Evolutionary conservation across 1,139 yeast genomes (phyloP).

Genomic region (Zygosaccharomyces sapae): DNA sequence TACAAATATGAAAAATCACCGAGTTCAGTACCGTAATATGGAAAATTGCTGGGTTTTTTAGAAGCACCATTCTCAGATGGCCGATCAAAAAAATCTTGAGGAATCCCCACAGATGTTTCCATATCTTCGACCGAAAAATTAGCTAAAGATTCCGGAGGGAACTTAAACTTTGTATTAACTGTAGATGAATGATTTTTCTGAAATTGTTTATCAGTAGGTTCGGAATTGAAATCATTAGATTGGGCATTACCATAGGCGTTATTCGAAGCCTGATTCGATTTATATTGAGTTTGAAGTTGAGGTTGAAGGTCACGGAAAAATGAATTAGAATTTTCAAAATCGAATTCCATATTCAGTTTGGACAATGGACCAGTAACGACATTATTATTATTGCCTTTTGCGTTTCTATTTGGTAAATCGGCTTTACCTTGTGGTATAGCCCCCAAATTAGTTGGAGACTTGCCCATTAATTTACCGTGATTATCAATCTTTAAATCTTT

Average conservation of each 20-base stretch:
- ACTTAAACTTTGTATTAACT: not conserved
- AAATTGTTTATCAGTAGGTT: not conserved
- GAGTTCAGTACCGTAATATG: slow-evolving; percentile 1
- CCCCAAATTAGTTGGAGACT: not conserved
- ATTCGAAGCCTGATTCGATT: not conserved
- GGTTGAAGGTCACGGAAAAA: slow-evolving; percentile 16
- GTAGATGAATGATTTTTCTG: not conserved
- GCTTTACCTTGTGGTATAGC: not conserved
- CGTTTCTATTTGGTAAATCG: not conserved
- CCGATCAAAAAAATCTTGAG: slow-evolving; percentile 2
- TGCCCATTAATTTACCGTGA: not conserved
- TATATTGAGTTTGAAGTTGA: not conserved
- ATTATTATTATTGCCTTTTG: not conserved
- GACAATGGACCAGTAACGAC: not conserved
- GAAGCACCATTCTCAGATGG: not conserved
- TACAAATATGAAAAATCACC: slow-evolving; percentile 3
- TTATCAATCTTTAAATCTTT: slow-evolving; percentile 12
- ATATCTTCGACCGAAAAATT: not conserved
- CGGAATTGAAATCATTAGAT: not conserved
- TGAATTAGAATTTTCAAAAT: slow-evolving; percentile 24
- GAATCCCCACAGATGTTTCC: not conserved
- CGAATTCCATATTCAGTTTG: slow-evolving; percentile 26
- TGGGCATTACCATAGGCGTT: not conserved
- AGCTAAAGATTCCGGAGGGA: not conserved
- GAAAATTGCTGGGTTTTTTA: slow-evolving; percentile 1